Base-by-base conservation (phyloP, 2,329 filamentous ascomycete species). In the Tolypocladium paradoxum region DNA sequence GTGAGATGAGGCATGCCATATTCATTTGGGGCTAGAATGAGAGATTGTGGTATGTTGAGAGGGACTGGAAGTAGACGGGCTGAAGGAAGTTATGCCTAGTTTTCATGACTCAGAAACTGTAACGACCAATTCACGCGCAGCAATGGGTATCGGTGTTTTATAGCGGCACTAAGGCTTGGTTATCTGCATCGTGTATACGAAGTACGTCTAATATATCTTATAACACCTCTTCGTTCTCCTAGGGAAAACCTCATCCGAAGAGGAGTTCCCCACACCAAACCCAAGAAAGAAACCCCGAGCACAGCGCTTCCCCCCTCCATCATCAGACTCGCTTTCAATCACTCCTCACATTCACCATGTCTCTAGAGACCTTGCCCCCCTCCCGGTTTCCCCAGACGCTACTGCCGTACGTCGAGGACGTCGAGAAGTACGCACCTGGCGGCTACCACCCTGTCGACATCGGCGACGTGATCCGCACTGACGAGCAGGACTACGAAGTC, bases 391-490 rank as follows among this genome's bases (percentile, higher is more conserved):
- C 48, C 34, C 52, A 54, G 27, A 48, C 52, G 18, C 52, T 7
- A 50, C 27, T 54, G 22, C 12, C 37, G 31, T 2, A 31, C 49
- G 34, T 49, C 27, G 52, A 54, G 33, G 48, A 54, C n/a, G 48
- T 54, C 5, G 52, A 54, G 24, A 54, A 54, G 36, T 57, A 57
- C 33, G 11, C 14, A 16, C 51, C 45, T 29, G 55, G 55, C 27
- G 55, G 55, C 37, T 57, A 57, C 45, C 53, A 55, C 35, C 53
- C 55, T 7, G 53, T 57, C 16, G 50, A 51, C 11, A 50, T 57
- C 27, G 55, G 53, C n/a, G 55, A 57, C 38, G 20, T 43, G 12
- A 54, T 54, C 22, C 4, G 22, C 35, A 36, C 35, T 46, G 46
- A 22, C 31, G 31, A 52, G 7, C 45, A 47, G 14, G 35, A 20